These are phyloP conservation scores for Schwanniomyces etchellsii DNA, from an alignment of 1,139 yeast species.

Conservation along the genomic window DNA sequence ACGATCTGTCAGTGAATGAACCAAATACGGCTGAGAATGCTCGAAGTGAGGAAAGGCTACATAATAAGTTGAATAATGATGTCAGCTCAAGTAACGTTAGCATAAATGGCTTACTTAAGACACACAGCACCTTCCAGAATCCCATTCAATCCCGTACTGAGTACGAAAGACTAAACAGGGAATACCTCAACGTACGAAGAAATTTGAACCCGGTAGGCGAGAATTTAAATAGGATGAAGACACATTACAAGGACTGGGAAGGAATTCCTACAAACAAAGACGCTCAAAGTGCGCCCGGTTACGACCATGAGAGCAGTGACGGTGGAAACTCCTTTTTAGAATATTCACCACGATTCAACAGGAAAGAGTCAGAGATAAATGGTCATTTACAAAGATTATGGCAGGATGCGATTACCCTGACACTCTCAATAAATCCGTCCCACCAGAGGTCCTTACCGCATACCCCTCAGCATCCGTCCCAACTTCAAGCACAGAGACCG, in stretches of 20 bases:
- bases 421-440: constrained; percentile 9
- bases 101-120: constrained; percentile 26
- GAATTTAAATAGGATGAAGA: constrained; percentile 45
- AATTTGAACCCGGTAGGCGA: constrained; percentile 65
- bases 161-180: constrained; percentile 70
- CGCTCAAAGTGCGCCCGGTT: constrained; percentile 1
- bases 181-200: constrained; percentile 64
- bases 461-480: constrained; percentile 7
- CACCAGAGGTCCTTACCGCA: constrained; percentile 4
- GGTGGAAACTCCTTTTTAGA: not conserved
- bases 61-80: constrained; percentile 6
- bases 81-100: constrained; percentile 11
- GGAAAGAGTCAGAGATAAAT: constrained; percentile 28
- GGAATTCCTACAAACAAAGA: constrained; percentile 12
- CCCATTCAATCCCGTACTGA: constrained; percentile 67
- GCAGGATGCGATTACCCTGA: constrained; percentile 35
- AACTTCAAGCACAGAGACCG: constrained; percentile 18
- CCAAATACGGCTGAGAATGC: not conserved
- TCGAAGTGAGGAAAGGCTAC: not conserved
- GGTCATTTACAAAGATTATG: constrained; percentile 24
- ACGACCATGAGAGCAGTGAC: not conserved
- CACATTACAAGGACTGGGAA: constrained; percentile 11
- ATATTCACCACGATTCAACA: not conserved
- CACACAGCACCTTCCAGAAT: constrained; percentile 33
- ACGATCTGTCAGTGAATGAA: constrained; percentile 1